Evolutionary conservation across 768 basidiomycete species (phyloP).

Genomic region (Sporobolomyces phaffii): DNA sequence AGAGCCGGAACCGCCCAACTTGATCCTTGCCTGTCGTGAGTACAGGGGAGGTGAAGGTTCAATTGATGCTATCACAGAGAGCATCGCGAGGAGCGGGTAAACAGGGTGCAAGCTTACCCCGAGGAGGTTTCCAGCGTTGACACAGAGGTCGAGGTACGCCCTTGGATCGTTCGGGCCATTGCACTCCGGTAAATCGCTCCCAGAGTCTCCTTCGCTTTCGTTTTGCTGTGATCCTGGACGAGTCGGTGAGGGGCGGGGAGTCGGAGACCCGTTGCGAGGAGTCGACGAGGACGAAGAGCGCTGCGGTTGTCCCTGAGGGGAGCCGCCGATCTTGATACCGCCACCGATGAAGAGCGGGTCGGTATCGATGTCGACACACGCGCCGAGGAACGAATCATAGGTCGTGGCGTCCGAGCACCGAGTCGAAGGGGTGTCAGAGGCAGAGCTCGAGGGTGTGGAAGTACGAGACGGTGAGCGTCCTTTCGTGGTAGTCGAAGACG

Average conservation of each 20-base stretch:
- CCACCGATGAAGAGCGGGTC: constrained; percentile 13
- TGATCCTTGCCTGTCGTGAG: background rate
- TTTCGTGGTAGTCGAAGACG: background rate
- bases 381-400: constrained; percentile 2
- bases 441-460: background rate
- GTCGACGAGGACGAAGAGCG: background rate
- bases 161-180: constrained; percentile 1
- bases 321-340: constrained; percentile 7
- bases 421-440: background rate
- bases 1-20: constrained; percentile 9
- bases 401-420: background rate
- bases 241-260: background rate
- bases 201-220: too few relatives aligned
- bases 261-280: background rate
- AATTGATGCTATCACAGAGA: too few relatives aligned
- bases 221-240: background rate
- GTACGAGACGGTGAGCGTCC: background rate
- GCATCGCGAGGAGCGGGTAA: background rate
- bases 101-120: constrained; percentile 1
- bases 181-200: constrained; percentile 2
- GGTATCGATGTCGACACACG: constrained; percentile 9
- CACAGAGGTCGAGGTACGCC: constrained; percentile 6
- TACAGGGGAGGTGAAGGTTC: background rate
- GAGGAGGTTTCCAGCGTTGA: constrained; percentile 14
- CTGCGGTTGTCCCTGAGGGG: background rate